Base-by-base conservation (phyloP, 139 green algal genomes). In the Zygnema circumcarinatum region DNA sequence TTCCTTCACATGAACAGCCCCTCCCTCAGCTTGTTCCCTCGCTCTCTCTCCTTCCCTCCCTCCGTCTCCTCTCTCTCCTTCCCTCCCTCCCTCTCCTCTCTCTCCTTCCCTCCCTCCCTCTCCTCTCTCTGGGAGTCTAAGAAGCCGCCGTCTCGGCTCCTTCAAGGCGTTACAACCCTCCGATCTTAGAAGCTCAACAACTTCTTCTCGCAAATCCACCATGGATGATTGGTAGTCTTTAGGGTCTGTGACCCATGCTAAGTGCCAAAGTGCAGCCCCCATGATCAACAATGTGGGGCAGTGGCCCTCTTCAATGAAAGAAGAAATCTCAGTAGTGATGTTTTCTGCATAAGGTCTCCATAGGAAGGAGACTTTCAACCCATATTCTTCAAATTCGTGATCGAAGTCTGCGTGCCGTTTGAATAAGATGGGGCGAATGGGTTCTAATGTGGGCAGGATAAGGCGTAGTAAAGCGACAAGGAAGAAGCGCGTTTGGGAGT, bases 401-500 rank as follows among this genome's bases (percentile, higher is more conserved):
- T 84, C 47, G 22, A 84, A 84, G 16, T 84, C 21, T 36, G 36
- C 38, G 40, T 84, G 76, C 7, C 41, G 39, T 62, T 74, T 56
- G 38, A 38, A 84, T 25, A 84, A 33, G 7, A 84, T n/a, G 3
- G 21, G 36, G 21, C 67, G 38, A 29, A 84, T 29, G 21, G 39
- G 38, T n/a, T 56, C 76, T 62, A 84, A 62, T n/a, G 35, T 3
- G 42, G 40, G 76, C 76, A 82, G 2, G 2, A 84, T 33, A 54
- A 84, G 76, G 33, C 41, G 76, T 36, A 84, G 20, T 62, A 84
- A 62, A 54, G 76, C 38, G 20, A 84, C 76, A 54, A 84, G 76
- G 20, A 84, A 62, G 29, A 74, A 62, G 22, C 76, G 76, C 22
- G 41, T 62, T 62, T 84, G 38, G 2, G 76, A 84, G 39, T 84